Conservation (phyloP, 495 filamentous ascomycete species). For the Trichoderma virens region DNA sequence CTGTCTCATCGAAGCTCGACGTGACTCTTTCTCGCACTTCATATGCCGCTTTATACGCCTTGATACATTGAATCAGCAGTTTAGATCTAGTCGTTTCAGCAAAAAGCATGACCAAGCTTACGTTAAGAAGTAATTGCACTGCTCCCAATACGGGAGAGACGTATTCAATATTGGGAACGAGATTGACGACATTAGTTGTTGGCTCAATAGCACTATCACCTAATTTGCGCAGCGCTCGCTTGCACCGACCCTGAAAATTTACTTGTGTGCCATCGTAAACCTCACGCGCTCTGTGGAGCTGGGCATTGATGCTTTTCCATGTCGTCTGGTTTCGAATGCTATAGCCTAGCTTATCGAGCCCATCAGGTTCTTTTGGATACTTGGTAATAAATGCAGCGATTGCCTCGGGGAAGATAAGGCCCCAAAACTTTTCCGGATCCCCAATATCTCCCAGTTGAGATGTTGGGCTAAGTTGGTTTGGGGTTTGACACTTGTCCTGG, state of each 20-base stretch:
- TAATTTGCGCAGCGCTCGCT: not conserved
- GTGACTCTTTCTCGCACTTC: not conserved
- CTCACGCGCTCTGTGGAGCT: not conserved
- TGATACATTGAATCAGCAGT: not conserved
- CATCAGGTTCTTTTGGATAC: not conserved
- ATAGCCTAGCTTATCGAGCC: not conserved
- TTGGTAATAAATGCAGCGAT: not conserved
- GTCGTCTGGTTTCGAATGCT: not conserved
- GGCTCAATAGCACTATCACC: not conserved
- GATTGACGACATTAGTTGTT: not conserved
- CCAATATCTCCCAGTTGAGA: not conserved
- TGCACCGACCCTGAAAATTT: not conserved
- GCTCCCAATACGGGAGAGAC: not conserved
- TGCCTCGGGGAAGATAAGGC: not conserved
- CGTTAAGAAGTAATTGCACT: not conserved
- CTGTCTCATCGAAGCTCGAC: not conserved
- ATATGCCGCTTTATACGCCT: not conserved
- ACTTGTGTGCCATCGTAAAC: not conserved
- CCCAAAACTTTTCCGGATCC: not conserved
- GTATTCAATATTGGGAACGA: not conserved
- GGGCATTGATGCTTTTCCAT: not conserved
- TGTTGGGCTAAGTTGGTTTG: not conserved
- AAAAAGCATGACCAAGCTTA: not conserved
- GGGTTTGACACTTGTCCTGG: not conserved
- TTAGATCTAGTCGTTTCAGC: not conserved